phyloP scores from a whole-genome alignment of 306 rosid genomes.

The Morella rubra region DNA sequence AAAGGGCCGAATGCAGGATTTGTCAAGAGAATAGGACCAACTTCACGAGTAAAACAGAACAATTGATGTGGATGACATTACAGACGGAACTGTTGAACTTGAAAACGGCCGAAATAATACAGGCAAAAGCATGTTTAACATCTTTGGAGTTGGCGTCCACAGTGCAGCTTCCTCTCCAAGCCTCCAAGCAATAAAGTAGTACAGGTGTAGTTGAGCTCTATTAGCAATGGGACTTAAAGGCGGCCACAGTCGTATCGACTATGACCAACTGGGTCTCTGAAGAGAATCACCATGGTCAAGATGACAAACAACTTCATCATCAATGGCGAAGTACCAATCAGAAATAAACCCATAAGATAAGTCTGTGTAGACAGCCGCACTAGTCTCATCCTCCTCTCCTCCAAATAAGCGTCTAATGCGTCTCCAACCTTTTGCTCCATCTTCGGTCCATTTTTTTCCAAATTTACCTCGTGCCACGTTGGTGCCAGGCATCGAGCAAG shows the following conservation, averaged over 20 bases:
- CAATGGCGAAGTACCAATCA: conserved; percentile 23
- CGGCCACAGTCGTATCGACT: conserved; percentile 29
- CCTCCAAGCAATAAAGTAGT: too few species aligned
- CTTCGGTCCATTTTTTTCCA: background rate
- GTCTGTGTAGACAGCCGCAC: conserved; percentile 43
- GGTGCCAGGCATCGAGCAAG: conserved; percentile 47
- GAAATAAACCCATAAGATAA: conserved; percentile 39
- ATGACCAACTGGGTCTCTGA: conserved; percentile 12
- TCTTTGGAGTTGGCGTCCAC: too few species aligned
- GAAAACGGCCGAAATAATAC: too few species aligned
- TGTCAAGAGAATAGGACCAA: too few species aligned
- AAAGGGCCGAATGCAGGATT: too few species aligned
- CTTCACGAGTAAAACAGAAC: too few species aligned
- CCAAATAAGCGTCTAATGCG: conserved; percentile 45
- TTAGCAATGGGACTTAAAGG: conserved; percentile 1
- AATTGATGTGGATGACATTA: too few species aligned
- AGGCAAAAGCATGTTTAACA: too few species aligned
- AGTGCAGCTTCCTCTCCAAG: background rate
- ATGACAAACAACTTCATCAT: conserved; percentile 15
- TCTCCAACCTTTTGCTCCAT: conserved; percentile 19
- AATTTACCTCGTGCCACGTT: conserved; percentile 8
- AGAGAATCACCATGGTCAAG: conserved; percentile 4
- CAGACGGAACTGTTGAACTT: too few species aligned
- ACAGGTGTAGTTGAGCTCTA: background rate
- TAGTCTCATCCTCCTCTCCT: conserved; percentile 54